A percentile compares a stretch with the other conserved stretches of the same genome.
phyloP scores from a whole-genome alignment of 2,329 filamentous ascomycete species.

The Paraphaeosphaeria minitans region DNA sequence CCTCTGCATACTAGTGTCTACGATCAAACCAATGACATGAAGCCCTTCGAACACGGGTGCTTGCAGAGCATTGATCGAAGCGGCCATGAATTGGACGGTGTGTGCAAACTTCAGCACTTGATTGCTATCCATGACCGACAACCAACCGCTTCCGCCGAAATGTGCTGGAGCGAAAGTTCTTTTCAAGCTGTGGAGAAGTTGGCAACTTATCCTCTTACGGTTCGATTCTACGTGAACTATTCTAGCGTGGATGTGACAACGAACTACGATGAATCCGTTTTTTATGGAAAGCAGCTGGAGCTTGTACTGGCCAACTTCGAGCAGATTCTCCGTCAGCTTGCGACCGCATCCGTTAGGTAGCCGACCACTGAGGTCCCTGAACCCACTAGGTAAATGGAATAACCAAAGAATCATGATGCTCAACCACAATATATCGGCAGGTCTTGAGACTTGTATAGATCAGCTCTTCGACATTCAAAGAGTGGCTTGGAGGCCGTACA shows the following conservation, averaged over 20 bases:
- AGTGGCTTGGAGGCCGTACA: not conserved
- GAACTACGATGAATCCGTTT: not conserved
- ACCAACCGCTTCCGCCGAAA: not conserved
- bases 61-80: not conserved
- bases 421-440: not conserved
- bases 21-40: not conserved
- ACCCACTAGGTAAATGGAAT: not conserved
- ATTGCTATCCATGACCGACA: not conserved
- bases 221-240: not conserved
- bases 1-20: constrained; percentile 15
- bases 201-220: not conserved
- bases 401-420: not conserved
- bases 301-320: constrained; percentile 2
- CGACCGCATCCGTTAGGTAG: not conserved
- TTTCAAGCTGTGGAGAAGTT: not conserved
- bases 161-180: not conserved
- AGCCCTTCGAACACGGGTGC: not conserved
- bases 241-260: not conserved
- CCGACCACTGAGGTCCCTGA: not conserved
- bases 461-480: not conserved
- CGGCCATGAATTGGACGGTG: not conserved
- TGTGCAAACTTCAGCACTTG: constrained; percentile 2
- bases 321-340: not conserved
- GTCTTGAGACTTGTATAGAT: not conserved
- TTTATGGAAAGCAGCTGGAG: not conserved